Conservation (phyloP, 1,284 basidiomycete species). For the Earliella scabrosa region DNA sequence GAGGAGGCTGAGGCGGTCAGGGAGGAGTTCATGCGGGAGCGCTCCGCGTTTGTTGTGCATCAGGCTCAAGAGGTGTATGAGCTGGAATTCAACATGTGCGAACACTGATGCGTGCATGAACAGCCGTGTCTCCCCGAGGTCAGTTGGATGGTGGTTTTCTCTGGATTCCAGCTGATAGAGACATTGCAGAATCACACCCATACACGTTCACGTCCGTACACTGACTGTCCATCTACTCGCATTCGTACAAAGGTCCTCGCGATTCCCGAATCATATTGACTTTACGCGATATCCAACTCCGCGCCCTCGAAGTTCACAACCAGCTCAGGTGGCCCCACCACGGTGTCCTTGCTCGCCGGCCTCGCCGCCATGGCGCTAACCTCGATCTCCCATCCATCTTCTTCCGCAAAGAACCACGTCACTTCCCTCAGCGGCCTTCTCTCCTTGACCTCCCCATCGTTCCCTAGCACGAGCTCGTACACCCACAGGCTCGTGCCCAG, state of each 20-base stretch:
- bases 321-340: neutral
- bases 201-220: too few relatives aligned
- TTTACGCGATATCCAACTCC: neutral
- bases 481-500: neutral
- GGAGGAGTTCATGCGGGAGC: constrained; percentile 4
- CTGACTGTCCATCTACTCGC: too few relatives aligned
- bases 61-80: constrained; percentile 11
- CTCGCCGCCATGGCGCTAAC: neutral
- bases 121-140: too few relatives aligned
- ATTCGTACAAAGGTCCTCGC: too few relatives aligned
- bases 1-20: constrained; percentile 14
- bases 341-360: neutral
- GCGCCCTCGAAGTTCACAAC: neutral
- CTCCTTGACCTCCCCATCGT: neutral
- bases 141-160: too few relatives aligned
- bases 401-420: constrained; percentile 1
- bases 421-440: constrained; percentile 2
- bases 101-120: too few relatives aligned
- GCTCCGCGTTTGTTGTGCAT: too few relatives aligned
- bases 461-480: neutral
- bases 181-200: too few relatives aligned
- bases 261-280: too few relatives aligned
- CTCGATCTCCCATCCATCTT: constrained; percentile 1
- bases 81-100: constrained; percentile 15
- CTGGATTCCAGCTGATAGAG: too few relatives aligned